Evolutionary conservation across 495 filamentous ascomycete species (phyloP), one percentile per base, ranked within the genome.

Genomic region (Neurospora pannonica): DNA sequence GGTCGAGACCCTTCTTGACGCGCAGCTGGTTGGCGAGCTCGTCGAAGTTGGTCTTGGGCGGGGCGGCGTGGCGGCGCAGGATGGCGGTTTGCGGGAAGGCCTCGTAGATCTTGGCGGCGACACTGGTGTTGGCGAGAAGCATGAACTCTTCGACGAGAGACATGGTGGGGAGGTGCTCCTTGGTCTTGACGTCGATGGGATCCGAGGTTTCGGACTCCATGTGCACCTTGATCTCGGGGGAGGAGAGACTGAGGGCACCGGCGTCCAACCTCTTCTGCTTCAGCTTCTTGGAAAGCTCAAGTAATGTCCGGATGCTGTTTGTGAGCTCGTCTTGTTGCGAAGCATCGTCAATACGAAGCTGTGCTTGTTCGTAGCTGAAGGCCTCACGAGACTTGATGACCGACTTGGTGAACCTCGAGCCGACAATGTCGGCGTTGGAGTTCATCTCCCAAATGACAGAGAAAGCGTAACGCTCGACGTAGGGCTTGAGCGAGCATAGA

Each of bases 111-210:
- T 93, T 97, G 46, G 88, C 84, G 8, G 94, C 96, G 34, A 99
- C 96, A 74, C 90, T 93, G 79, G 93, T 97, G 83, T 98, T 99
- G 85, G 97, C 96, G 79, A 98, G 93, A 78, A 98, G 87, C 96
- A 99, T 99, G 86, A 99, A 98, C 78, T 99, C 96, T 79, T 99
- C 96, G 34, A 99, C 96, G 8, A 99, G 88, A 34, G 95, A 98
- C 86, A 98, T 98, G 72, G 96, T 99, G 78, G 93, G 94, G n/a
- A 98, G 89, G 74, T 92, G 89, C 72, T 93, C 86, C 81, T 98
- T 99, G 1, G 94, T 97, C 85, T 98, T 94, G 75, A 99, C 92
- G 79, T 99, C 97, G 71, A 97, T 90, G 1, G 96, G 97, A 79
- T 98, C 96, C 6, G 94, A 97, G 0, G 95, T 97, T 77, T 99